Base-by-base conservation (phyloP, 75 land plant genomes). In the Pseudotsuga menziesii region DNA sequence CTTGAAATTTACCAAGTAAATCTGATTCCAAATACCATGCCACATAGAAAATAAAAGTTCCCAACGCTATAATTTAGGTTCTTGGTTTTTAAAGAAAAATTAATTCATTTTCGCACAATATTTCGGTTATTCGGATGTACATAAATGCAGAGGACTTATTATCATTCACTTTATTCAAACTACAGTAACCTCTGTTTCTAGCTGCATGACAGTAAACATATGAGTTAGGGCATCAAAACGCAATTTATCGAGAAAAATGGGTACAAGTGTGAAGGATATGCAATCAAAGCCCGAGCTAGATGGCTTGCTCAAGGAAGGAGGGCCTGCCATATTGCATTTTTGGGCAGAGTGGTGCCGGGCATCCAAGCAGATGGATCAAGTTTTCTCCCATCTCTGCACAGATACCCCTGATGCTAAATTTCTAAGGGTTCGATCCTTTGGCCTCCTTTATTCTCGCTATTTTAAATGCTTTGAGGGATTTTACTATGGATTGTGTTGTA, bases 291-390 rank as follows among this genome's bases (percentile, higher is more conserved):
- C 41, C 61, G 96, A 95, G 78, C 82, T 93, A 15, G 94, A 91
- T 35, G 57, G 29, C 16, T 72, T 79, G 59, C 12, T 85, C 7
- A 55, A 77, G 58, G 79, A 80, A 32, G 89, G 85, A 36, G 56
- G 55, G 17, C 81, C 94, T 57, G 89, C 82, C 12, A 83, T 90
- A 39, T 70, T 91, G 6, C 98, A 96, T 75, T 96, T 96, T 85
- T 93, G 97, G 94, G 97, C 98, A 17, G 74, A 88, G 12, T 96
- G 98, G 98, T 96, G 97, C 72, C 89, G 87, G 60, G 92, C 97
- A 11, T 96, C 97, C 39, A 86, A 92, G 82, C 97, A 88, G 70
- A 96, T 96, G 94, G 98, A 96, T 73, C 82, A 83, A 69, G 88
- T 96, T 77, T 90, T 96, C 67, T 77, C 84, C n/a, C 98, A 91